A percentile compares a stretch with the other conserved stretches of the same genome.
Evolutionary conservation across 768 basidiomycete species (phyloP).

Genomic region (Suillus placidus): DNA sequence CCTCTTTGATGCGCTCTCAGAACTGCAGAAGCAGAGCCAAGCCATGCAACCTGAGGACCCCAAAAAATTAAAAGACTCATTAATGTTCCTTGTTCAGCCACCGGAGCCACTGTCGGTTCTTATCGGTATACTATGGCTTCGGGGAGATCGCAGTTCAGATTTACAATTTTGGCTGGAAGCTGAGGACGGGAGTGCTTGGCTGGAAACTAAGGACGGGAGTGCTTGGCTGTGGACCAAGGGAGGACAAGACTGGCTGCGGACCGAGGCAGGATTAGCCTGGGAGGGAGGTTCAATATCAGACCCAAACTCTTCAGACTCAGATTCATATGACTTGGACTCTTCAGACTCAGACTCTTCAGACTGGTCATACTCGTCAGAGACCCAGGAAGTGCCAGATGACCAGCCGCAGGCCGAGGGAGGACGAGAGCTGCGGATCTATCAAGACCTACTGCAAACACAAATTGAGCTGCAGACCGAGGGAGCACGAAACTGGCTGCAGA

Average conservation of each 20-base stretch:
- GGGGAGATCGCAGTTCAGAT: not conserved
- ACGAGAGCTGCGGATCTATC: too few species aligned
- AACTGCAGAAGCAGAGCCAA: not conserved
- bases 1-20: not conserved
- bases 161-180: not conserved
- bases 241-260: not conserved
- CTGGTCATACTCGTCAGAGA: not conserved
- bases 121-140: not conserved
- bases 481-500: not conserved
- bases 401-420: too few species aligned
- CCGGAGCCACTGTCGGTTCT: not conserved
- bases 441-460: too few species aligned
- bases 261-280: not conserved
- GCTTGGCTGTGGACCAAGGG: not conserved
- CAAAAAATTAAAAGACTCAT: not conserved
- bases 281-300: too few species aligned
- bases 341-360: too few species aligned
- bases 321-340: too few species aligned
- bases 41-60: not conserved
- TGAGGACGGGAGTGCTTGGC: too few species aligned
- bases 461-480: too few species aligned
- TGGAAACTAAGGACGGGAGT: too few species aligned
- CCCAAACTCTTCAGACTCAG: too few species aligned
- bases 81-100: not conserved
- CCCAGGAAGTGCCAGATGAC: not conserved